Evolutionary conservation across 345 rosid species (phyloP).

Genomic region (Ceriops zippeliana): DNA sequence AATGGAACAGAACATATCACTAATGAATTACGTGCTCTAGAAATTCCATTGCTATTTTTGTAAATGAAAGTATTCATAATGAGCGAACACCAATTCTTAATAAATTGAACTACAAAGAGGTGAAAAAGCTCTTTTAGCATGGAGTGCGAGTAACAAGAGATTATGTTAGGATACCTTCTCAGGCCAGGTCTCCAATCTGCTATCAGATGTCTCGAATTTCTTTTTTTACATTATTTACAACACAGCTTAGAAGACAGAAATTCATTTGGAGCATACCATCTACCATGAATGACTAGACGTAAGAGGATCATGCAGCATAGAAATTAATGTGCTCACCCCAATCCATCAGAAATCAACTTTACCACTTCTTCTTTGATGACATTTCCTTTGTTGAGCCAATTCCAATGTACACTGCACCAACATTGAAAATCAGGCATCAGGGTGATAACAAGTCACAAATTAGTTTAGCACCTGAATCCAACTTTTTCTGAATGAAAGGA

Average conservation of each 20-base stretch:
- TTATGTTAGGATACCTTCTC: conserved; percentile 22
- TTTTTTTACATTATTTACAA: neutral
- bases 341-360: conserved; percentile 74
- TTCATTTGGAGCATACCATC: conserved; percentile 46
- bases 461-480: neutral
- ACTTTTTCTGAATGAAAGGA: neutral
- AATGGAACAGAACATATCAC: neutral
- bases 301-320: conserved; percentile 52
- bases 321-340: conserved; percentile 56
- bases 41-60: neutral
- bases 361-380: conserved; percentile 41
- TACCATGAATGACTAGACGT: conserved; percentile 55
- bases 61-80: neutral
- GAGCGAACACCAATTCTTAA: no score
- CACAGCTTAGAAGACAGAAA: conserved; percentile 3
- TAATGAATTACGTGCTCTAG: neutral
- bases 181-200: conserved; percentile 20
- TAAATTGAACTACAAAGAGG: no score
- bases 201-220: neutral
- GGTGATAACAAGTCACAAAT: conserved; percentile 1
- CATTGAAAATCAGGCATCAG: neutral
- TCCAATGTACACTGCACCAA: conserved; percentile 56
- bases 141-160: neutral
- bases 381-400: conserved; percentile 41
- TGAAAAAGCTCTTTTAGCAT: neutral